Percentiles rank a stretch among this genome's conserved stretches.
phyloP scores from a whole-genome alignment of 2,329 filamentous ascomycete species.

The Magnaporthiopsis poae region DNA sequence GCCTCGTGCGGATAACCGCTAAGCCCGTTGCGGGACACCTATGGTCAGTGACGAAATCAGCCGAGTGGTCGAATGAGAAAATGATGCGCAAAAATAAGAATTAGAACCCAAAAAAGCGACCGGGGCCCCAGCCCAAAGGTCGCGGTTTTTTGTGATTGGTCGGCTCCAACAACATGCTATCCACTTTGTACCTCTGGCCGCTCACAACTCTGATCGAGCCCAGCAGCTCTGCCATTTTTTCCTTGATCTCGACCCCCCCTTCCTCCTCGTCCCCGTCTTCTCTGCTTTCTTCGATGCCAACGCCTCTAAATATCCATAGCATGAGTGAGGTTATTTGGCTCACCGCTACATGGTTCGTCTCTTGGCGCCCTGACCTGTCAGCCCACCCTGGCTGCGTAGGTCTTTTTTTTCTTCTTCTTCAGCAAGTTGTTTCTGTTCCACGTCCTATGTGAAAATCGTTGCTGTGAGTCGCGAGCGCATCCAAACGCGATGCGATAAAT shows the following conservation, averaged over 20 bases:
- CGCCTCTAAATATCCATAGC: background rate
- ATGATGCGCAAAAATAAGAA: slow-evolving; percentile 6
- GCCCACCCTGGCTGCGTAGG: background rate
- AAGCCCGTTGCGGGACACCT: slow-evolving; percentile 2
- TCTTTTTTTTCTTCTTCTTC: background rate
- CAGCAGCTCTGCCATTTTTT: background rate
- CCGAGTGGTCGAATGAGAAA: slow-evolving; percentile 13
- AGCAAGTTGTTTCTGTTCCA: background rate
- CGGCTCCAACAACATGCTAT: slow-evolving; percentile 20
- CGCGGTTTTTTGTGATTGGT: slow-evolving; percentile 34
- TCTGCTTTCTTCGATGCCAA: slow-evolving; percentile 6
- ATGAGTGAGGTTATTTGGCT: too few species aligned
- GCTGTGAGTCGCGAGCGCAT: background rate
- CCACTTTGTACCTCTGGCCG: slow-evolving; percentile 20
- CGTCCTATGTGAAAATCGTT: background rate
- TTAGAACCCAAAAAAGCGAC: too few species aligned
- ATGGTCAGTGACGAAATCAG: slow-evolving; percentile 10
- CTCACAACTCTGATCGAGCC: slow-evolving; percentile 12
- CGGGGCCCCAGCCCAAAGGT: slow-evolving; percentile 9
- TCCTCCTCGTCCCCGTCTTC: slow-evolving; percentile 4
- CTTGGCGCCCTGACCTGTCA: background rate
- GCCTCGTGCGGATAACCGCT: slow-evolving; percentile 2
- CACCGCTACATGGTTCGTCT: too few species aligned
- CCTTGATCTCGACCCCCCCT: slow-evolving; percentile 8
- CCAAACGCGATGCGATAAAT: background rate